Conservation (phyloP, 768 basidiomycete species). For the Hypsizygus marmoreus region DNA sequence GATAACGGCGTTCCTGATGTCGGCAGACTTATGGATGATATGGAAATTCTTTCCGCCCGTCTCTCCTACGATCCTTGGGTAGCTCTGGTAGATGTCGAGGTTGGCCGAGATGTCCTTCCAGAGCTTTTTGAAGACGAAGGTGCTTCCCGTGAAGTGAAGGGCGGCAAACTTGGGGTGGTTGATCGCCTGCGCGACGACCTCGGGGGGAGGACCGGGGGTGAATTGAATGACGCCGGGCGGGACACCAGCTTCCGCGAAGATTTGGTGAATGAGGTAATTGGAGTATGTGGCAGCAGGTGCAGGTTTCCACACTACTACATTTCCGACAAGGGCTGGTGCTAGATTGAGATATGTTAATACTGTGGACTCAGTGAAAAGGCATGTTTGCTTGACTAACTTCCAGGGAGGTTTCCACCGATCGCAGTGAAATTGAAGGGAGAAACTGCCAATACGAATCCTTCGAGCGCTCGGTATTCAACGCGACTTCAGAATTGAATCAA, state of each 20-base stretch:
- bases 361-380: slow-evolving; percentile 4
- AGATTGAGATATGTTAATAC: slow-evolving; percentile 9
- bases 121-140: slow-evolving; percentile 89
- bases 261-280: slow-evolving; percentile 89
- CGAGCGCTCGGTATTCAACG: slow-evolving; percentile 94
- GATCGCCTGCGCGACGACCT: slow-evolving; percentile 85
- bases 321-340: slow-evolving; percentile 93
- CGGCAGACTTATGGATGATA: slow-evolving; percentile 84
- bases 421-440: slow-evolving; percentile 99
- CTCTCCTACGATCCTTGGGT: slow-evolving; percentile 96
- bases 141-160: slow-evolving; percentile 96
- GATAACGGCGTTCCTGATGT: slow-evolving; percentile 85
- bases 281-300: slow-evolving; percentile 95
- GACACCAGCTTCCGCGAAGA: slow-evolving; percentile 91
- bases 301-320: slow-evolving; percentile 96
- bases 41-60: slow-evolving; percentile 99
- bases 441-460: slow-evolving; percentile 96
- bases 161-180: slow-evolving; percentile 79
- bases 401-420: slow-evolving; percentile 93
- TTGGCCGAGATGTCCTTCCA: slow-evolving; percentile 96
- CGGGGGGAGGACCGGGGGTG: slow-evolving; percentile 84
- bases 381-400: slow-evolving; percentile 27
- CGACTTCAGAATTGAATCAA: slow-evolving; percentile 53
- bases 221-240: slow-evolving; percentile 97
- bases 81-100: slow-evolving; percentile 82